A percentile compares a stretch with the other conserved stretches of the same genome.
Conservation (phyloP, 495 filamentous ascomycete genomes). For the Penicillium subrubescens region DNA sequence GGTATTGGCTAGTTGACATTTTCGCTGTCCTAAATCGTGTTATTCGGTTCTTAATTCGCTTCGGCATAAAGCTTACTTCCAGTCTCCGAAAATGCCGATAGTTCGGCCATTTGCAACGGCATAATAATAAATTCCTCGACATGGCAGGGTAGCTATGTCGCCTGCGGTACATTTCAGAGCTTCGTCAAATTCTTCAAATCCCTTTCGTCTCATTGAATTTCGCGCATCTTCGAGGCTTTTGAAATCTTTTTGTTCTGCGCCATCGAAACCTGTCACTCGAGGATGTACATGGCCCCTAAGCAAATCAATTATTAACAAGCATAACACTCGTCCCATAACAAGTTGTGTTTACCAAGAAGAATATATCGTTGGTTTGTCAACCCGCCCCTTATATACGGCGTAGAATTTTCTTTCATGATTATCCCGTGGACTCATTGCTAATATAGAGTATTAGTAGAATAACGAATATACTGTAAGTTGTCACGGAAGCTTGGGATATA, state of each 20-base stretch:
- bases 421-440: neutral
- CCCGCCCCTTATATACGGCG: neutral
- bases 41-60: neutral
- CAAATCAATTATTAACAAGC: neutral
- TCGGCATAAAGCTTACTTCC: neutral
- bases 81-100: neutral
- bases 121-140: neutral
- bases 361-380: neutral
- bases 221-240: neutral
- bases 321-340: neutral
- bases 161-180: neutral
- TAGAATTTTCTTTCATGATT: neutral
- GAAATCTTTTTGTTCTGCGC: neutral
- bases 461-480: too few species aligned
- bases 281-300: neutral
- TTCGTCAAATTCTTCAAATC: neutral
- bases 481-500: too few species aligned
- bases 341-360: neutral
- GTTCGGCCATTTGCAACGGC: neutral
- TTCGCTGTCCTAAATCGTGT: neutral
- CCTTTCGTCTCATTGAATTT: neutral
- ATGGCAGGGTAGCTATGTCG: neutral
- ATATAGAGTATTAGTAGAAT: neutral
- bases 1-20: neutral
- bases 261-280: neutral